phyloP scores from a whole-genome alignment of 495 filamentous ascomycete genomes.

The Bacidia gigantensis region DNA sequence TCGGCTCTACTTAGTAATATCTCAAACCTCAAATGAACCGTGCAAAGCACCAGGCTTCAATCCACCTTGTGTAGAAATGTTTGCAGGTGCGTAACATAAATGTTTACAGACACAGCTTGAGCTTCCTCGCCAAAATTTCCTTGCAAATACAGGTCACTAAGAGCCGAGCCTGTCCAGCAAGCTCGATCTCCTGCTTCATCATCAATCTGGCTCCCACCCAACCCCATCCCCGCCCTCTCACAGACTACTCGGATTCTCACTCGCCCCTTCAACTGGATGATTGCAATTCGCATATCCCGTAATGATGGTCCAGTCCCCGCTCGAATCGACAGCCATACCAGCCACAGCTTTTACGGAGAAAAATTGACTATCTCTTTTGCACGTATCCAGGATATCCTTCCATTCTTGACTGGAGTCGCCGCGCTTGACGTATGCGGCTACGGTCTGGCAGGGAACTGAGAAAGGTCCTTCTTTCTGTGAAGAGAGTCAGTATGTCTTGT shows the following conservation, averaged over 20 bases:
- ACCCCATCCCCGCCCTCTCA: neutral
- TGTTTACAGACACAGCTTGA: too few species aligned
- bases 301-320: neutral
- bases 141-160: too few species aligned
- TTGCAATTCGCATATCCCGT: neutral
- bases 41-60: too few species aligned
- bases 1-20: too few species aligned
- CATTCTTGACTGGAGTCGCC: neutral
- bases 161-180: too few species aligned
- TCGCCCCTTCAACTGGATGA: neutral
- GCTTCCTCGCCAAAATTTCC: too few species aligned
- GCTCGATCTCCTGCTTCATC: too few species aligned
- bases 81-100: too few species aligned
- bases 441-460: neutral
- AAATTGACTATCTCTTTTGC: neutral
- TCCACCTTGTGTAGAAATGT: too few species aligned
- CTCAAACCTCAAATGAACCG: too few species aligned
- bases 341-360: neutral
- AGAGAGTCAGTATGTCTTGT: neutral
- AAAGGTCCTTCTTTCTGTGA: neutral
- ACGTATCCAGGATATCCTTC: neutral
- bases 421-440: neutral
- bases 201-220: too few species aligned
- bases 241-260: neutral
- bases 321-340: neutral